These are phyloP conservation scores for Cyberlindnera amylophila DNA, from an alignment of 805 yeast genomes.

Conservation along the genomic window DNA sequence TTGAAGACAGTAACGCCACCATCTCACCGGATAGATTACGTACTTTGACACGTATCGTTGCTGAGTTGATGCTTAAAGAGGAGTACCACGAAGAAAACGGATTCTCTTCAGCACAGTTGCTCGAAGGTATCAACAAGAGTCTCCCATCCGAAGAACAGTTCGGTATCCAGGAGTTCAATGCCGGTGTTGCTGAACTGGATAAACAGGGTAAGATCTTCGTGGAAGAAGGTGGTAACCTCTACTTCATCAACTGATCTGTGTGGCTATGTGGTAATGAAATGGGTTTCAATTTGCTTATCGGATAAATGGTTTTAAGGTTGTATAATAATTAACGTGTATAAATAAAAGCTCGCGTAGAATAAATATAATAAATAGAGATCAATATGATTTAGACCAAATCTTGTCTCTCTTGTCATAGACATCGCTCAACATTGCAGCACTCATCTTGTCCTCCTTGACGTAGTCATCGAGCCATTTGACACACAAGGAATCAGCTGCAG, in stretches of 20 bases:
- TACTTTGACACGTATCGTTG: slow-evolving; percentile 8
- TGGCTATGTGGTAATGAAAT: neutral
- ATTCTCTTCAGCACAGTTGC: slow-evolving; percentile 28
- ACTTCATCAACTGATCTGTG: slow-evolving; percentile 5
- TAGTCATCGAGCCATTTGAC: slow-evolving; percentile 12
- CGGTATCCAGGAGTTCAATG: slow-evolving; percentile 31
- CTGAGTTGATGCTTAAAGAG: slow-evolving; percentile 12
- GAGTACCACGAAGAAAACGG: slow-evolving; percentile 29
- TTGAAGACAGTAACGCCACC: slow-evolving; percentile 4
- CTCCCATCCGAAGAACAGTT: slow-evolving; percentile 36
- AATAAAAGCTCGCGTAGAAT: too few species aligned
- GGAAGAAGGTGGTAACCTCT: slow-evolving; percentile 27
- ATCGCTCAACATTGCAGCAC: slow-evolving; percentile 9
- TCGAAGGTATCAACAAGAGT: slow-evolving; percentile 32
- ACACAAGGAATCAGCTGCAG: slow-evolving; percentile 19
- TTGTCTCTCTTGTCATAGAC: slow-evolving; percentile 16
- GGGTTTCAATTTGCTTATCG: too few species aligned
- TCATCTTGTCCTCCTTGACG: slow-evolving; percentile 5
- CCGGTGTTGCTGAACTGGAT: slow-evolving; percentile 33
- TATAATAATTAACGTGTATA: too few species aligned
- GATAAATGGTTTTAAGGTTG: too few species aligned
- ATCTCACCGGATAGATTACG: slow-evolving; percentile 17
- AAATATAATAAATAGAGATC: too few species aligned
- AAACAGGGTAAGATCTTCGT: slow-evolving; percentile 31
- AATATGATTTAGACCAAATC: slow-evolving; percentile 16